Conservation (phyloP, 2,329 filamentous ascomycete genomes). For the Cytospora chrysosperma region DNA sequence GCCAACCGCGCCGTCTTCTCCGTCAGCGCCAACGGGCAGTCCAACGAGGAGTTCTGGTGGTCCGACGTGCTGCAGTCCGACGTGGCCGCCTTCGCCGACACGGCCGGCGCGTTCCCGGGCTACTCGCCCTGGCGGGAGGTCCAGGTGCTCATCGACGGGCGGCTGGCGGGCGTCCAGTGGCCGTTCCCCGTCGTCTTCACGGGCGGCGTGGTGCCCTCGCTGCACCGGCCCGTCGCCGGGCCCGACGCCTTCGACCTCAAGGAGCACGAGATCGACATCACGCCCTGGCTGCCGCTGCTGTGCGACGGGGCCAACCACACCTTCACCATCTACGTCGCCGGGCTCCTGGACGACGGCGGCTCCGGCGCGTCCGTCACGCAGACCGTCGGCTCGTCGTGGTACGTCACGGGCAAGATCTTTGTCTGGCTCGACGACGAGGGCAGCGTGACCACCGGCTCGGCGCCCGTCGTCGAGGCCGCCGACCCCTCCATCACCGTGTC, state of each 20-base stretch:
- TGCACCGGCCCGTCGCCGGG: slow-evolving; percentile 77
- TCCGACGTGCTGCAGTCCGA: slow-evolving; percentile 68
- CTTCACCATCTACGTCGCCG: slow-evolving; percentile 67
- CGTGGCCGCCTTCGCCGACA: slow-evolving; percentile 55
- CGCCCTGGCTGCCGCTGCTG: slow-evolving; percentile 69
- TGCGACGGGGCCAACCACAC: slow-evolving; percentile 64
- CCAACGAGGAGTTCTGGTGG: slow-evolving; percentile 83
- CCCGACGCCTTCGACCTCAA: slow-evolving; percentile 76
- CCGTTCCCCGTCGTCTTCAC: slow-evolving; percentile 83
- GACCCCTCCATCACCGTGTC: slow-evolving; percentile 50
- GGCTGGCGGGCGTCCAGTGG: slow-evolving; percentile 73
- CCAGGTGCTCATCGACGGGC: slow-evolving; percentile 71
- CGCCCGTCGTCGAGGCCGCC: slow-evolving; percentile 33
- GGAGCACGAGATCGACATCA: slow-evolving; percentile 81
- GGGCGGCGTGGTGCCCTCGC: slow-evolving; percentile 71
- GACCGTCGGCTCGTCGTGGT: slow-evolving; percentile 67
- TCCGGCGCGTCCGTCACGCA: slow-evolving; percentile 49
- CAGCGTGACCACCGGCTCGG: slow-evolving; percentile 51
- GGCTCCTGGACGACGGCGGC: slow-evolving; percentile 56
- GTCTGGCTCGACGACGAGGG: slow-evolving; percentile 62
- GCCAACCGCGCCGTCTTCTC: slow-evolving; percentile 69
- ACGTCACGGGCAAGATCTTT: slow-evolving; percentile 77
- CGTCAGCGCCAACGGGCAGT: slow-evolving; percentile 75
- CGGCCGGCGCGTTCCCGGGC: slow-evolving; percentile 59
- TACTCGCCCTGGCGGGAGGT: slow-evolving; percentile 76